phyloP scores from a whole-genome alignment of 768 basidiomycete genomes.

The Termitomyces sp. region DNA sequence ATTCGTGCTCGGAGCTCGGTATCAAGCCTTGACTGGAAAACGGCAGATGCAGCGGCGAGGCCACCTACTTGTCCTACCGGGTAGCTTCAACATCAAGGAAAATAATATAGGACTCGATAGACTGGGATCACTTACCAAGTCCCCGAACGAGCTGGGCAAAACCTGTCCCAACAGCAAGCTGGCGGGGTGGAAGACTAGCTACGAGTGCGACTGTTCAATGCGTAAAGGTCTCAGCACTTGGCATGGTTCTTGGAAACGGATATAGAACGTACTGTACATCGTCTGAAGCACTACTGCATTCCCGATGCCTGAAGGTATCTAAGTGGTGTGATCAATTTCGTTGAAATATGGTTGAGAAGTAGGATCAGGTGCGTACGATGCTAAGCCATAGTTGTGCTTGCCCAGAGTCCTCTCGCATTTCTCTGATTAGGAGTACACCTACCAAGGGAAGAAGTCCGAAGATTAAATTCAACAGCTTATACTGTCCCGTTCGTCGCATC shows the following conservation, averaged over 20 bases:
- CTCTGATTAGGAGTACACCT: constrained; percentile 35
- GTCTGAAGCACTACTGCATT: constrained; percentile 66
- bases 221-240: neutral
- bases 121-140: constrained; percentile 35
- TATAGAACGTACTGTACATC: constrained; percentile 40
- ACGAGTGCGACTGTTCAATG: constrained; percentile 45
- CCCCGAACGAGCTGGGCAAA: constrained; percentile 61
- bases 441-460: constrained; percentile 50
- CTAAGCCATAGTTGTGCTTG: constrained; percentile 44
- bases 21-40: constrained; percentile 53
- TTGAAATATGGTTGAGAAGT: constrained; percentile 1
- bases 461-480: constrained; percentile 42
- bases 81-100: neutral
- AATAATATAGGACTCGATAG: too few relatives aligned
- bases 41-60: constrained; percentile 53
- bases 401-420: constrained; percentile 41
- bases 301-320: constrained; percentile 64
- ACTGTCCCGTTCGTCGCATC: constrained; percentile 50
- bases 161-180: constrained; percentile 57
- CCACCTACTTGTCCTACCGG: constrained; percentile 54
- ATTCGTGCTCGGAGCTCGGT: constrained; percentile 43
- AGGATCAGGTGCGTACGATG: constrained; percentile 24
- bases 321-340: neutral
- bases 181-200: constrained; percentile 49
- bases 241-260: neutral